These are phyloP conservation scores for Blastocrithidia nonstop DNA, from an alignment of 208 protist species.

Conservation along the genomic window DNA sequence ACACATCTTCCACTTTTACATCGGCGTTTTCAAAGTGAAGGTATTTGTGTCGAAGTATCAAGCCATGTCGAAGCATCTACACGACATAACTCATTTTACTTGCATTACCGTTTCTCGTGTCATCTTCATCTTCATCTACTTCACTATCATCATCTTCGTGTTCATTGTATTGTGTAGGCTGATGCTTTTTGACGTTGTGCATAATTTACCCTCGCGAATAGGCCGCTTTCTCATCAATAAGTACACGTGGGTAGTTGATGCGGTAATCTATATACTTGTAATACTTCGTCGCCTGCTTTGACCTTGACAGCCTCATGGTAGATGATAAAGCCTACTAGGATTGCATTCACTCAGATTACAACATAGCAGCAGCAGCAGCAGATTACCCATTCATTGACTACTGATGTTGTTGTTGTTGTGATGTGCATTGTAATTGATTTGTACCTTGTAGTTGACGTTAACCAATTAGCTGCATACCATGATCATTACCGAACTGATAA, in stretches of 20 bases:
- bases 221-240: background rate
- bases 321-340: no score
- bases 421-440: no score
- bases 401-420: no score
- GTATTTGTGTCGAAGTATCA: constrained; percentile 66
- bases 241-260: background rate
- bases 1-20: constrained; percentile 72
- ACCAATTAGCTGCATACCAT: no score
- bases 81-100: constrained; percentile 27
- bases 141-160: background rate
- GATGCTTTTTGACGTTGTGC: background rate
- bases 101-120: background rate
- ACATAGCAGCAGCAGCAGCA: no score
- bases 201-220: background rate
- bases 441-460: no score
- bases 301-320: no score
- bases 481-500: no score
- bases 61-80: constrained; percentile 36
- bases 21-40: constrained; percentile 34
- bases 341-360: no score
- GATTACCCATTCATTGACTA: no score
- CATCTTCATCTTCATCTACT: background rate
- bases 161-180: background rate
- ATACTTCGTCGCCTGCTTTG: no score
- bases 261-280: no score